Evolutionary conservation across 306 rosid genomes (phyloP).

Genomic region (Vicia villosa): DNA sequence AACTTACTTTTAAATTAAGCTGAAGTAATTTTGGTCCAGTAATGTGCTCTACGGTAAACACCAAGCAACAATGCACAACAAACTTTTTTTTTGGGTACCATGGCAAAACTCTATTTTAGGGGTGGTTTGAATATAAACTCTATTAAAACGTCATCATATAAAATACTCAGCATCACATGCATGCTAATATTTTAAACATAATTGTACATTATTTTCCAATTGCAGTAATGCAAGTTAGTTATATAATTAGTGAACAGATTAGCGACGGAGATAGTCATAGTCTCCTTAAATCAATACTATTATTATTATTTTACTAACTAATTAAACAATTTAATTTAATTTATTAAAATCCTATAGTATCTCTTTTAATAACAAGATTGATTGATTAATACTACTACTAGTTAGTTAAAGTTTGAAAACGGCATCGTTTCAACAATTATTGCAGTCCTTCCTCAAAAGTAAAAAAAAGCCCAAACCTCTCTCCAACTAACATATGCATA

Average conservation of each 20-base stretch:
- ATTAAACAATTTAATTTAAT: not conserved
- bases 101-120: not conserved
- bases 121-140: not conserved
- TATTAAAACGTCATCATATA: not conserved
- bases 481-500: slow-evolving; percentile 33
- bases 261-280: not conserved
- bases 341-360: not conserved
- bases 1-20: no score
- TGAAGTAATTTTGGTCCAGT: no score
- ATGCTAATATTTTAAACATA: slow-evolving; percentile 23
- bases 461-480: slow-evolving; percentile 23
- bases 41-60: no score
- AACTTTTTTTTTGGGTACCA: no score
- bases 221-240: no score
- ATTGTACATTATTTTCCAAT: not conserved
- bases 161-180: slow-evolving; percentile 26
- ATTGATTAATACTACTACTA: slow-evolving; percentile 27
- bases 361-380: not conserved
- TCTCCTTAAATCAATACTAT: not conserved
- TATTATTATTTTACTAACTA: not conserved
- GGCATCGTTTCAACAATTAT: slow-evolving; percentile 29
- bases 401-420: slow-evolving; percentile 27
- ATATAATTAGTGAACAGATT: no score
- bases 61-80: no score
- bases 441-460: slow-evolving; percentile 6